phyloP scores from a whole-genome alignment of 2,329 filamentous ascomycete genomes.

The Aspergillus novoparasiticus region DNA sequence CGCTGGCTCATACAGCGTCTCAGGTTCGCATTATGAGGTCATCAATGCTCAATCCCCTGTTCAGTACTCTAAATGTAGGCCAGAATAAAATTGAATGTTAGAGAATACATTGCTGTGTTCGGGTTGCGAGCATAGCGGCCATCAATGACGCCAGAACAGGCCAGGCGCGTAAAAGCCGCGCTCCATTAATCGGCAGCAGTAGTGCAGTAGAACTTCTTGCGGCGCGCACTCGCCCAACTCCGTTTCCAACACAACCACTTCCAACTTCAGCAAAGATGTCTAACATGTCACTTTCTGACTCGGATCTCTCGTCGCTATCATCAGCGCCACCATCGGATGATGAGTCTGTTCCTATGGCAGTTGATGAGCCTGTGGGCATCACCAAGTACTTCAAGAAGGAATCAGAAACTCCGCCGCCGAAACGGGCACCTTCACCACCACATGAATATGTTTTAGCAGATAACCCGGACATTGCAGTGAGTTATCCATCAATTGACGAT shows the following conservation, averaged over 20 bases:
- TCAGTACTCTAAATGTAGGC: conserved; percentile 7
- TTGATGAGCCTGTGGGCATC: conserved; percentile 46
- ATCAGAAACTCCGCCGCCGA: conserved; percentile 65
- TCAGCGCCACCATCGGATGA: conserved; percentile 63
- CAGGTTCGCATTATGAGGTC: neutral
- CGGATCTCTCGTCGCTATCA: conserved; percentile 60
- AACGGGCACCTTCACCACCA: conserved; percentile 82
- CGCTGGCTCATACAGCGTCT: neutral
- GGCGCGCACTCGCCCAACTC: conserved; percentile 24
- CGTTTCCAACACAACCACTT: conserved; percentile 22
- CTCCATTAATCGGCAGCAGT: conserved; percentile 26
- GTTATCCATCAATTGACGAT: conserved; percentile 52
- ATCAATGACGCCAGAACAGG: conserved; percentile 28
- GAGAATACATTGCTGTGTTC: conserved; percentile 10
- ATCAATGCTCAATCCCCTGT: neutral
- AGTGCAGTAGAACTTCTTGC: conserved; percentile 31
- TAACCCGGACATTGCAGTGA: conserved; percentile 87
- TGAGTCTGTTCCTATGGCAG: conserved; percentile 48
- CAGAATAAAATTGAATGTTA: conserved; percentile 3
- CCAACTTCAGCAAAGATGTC: conserved; percentile 35
- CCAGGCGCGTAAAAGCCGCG: conserved; percentile 38
- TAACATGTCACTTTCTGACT: conserved; percentile 55
- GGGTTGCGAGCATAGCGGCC: conserved; percentile 24
- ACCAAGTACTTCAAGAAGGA: conserved; percentile 52
- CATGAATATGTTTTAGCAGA: conserved; percentile 90